A percentile compares a stretch with the other conserved stretches of the same genome.
Evolutionary conservation across 306 rosid species (phyloP).

Genomic region (Calophaca sinica): DNA sequence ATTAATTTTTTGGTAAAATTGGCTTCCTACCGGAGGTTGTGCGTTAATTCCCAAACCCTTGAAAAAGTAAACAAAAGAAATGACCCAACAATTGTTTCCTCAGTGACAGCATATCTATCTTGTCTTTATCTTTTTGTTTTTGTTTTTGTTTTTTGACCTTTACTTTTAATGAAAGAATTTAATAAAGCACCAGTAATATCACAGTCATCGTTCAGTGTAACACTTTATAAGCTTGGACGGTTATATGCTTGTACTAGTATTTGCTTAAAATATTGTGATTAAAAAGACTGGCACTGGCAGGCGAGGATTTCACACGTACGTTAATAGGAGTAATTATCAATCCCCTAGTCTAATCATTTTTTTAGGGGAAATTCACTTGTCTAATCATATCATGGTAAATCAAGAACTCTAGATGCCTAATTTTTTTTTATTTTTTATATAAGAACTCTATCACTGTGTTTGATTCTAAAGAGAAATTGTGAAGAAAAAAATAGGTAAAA

Average conservation of each 20-base stretch:
- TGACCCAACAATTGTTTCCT: constrained; percentile 45
- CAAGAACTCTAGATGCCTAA: too few species aligned
- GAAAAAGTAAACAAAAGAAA: constrained; percentile 39
- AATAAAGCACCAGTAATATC: constrained; percentile 42
- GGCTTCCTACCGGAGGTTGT: background rate
- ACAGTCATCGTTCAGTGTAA: constrained; percentile 36
- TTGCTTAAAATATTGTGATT: background rate
- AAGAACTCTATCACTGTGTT: too few species aligned
- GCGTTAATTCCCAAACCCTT: constrained; percentile 28
- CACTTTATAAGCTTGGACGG: constrained; percentile 16
- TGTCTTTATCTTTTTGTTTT: constrained; percentile 9
- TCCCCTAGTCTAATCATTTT: constrained; percentile 47
- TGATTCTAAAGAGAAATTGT: too few species aligned
- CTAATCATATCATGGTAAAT: constrained; percentile 22
- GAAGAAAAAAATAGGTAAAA: too few species aligned
- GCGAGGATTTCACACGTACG: constrained; percentile 49
- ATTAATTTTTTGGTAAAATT: too few species aligned
- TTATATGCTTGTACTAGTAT: background rate
- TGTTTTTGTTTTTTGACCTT: background rate
- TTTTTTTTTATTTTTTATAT: too few species aligned
- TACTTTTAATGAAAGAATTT: constrained; percentile 35
- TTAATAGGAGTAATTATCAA: constrained; percentile 38
- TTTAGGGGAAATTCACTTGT: too few species aligned
- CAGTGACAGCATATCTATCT: constrained; percentile 8
- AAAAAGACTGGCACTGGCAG: too few species aligned